phyloP scores from a whole-genome alignment of 768 basidiomycete species.

The Tylopilus sp. region DNA sequence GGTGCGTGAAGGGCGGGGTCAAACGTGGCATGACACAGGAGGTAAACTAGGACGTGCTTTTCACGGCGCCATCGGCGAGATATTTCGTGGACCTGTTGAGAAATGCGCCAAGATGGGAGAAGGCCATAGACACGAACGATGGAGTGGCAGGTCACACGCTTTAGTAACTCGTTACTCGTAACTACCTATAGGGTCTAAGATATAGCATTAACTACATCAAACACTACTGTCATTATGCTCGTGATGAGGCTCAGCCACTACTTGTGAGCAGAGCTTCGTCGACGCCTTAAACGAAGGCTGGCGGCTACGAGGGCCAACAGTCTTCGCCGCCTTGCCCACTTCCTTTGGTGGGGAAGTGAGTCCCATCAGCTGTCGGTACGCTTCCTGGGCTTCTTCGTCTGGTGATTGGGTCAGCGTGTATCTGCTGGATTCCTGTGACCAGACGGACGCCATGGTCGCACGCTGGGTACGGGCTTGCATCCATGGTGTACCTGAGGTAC shows the following conservation, averaged over 20 bases:
- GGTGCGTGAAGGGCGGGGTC: constrained; percentile 9
- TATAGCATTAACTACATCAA: background rate
- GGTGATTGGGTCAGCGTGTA: constrained; percentile 31
- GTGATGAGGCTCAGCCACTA: background rate
- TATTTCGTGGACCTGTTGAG: constrained; percentile 38
- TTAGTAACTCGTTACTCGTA: background rate
- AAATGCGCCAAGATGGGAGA: constrained; percentile 29
- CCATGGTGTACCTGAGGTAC: background rate
- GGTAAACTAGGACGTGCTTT: constrained; percentile 34
- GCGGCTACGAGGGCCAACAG: background rate
- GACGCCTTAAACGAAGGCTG: background rate
- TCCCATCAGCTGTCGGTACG: background rate
- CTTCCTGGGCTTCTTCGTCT: constrained; percentile 6
- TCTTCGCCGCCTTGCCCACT: background rate
- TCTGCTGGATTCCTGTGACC: constrained; percentile 44
- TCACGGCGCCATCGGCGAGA: constrained; percentile 39
- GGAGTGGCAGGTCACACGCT: background rate
- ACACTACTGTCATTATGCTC: constrained; percentile 4
- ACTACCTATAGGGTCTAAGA: background rate
- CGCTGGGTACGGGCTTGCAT: constrained; percentile 7
- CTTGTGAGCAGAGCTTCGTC: constrained; percentile 1
- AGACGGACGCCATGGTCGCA: constrained; percentile 17
- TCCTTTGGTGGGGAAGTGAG: background rate
- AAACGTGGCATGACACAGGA: constrained; percentile 5
- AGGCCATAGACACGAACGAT: constrained; percentile 16